Evolutionary conservation across 768 basidiomycete species (phyloP), one percentile per base, ranked within the genome.

Genomic region (Hemileccinum rubropunctum): DNA sequence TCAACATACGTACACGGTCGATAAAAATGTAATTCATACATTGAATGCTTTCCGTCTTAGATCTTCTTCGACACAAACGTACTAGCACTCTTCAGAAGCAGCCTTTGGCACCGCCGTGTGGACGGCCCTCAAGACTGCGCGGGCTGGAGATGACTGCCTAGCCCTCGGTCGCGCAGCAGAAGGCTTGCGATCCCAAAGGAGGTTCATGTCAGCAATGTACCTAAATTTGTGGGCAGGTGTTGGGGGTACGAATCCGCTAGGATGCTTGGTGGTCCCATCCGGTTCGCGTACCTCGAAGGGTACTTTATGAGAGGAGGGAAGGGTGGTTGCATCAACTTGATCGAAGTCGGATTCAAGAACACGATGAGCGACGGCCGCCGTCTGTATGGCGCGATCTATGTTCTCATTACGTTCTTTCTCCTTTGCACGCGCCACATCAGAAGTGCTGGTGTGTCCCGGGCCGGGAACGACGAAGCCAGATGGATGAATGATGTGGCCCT

Each of bases 211-310:
- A 47, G 53, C 56, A 9, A 42, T 30, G 15, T 59, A 48, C 40
- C 59, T 64, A 59, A 74, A 76, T 9, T 69, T 70, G 42, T 71
- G 55, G 32, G 63, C 61, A 27, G 75, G 68, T 1, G 75, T 76
- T 2, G 75, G 75, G 2, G 74, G 74, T 10, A 70, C 65, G 54
- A 75, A 77, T 1, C 76, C 76, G 27, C 72, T 73, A 1, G 75
- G 67, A 42, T 75, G 74, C 33, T 62, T 62, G 35, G 74, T 57
- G 1, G 57, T 69, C 20, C 76, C 76, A 43, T 76, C 74, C 4
- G 47, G 49, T 21, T 66, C 62, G 28, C 62, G 55, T 0, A 75
- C 64, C 55, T 77, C 76, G 20, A 72, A 73, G 1, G 76, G 76
- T 6, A 76, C 65, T 60, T 77, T 76, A 53, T 70, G 68, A 5